Base-by-base conservation (phyloP, 768 basidiomycete species). In the Lepiota venenata region DNA sequence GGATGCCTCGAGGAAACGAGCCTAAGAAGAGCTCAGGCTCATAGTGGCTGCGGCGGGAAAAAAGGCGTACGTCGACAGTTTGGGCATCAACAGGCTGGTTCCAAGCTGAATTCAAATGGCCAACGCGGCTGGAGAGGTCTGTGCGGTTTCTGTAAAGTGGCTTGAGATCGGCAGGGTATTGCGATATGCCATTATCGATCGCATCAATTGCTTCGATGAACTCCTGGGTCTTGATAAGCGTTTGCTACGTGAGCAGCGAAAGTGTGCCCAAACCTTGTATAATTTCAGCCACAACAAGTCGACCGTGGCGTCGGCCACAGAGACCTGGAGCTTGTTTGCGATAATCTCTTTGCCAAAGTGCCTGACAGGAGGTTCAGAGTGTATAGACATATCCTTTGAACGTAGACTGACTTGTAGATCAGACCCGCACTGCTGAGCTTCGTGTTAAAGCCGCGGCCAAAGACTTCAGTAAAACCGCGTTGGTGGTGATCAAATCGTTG, bases 401-500 rank as follows among this genome's bases (percentile, higher is more conserved):
- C 18, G 12, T 25, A 25, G 10, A 71, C 83, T 54, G 62, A 92
- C 96, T 98, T 99, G 83, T 96, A 98, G 32, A 99, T 80, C 59
- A 99, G 73, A 12, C 96, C 96, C 1, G 96, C 96, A 14, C 89
- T 92, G 18, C 88, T 91, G 32, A 99, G 71, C 73, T 98, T 99
- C 52, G 93, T 98, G 18, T 71, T 72, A 65, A 90, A 93, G 9
- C 89, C 93, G 59, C 88, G 75, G 2, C 93, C 96, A 65, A 99
- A 97, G 21, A 90, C 81, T 65, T 96, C 90, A 5, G 75, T 76
- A 69, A 99, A 99, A 0, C 89, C 94, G 39, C 95, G 83, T 64
- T 99, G 96, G 65, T 99, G 96, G 66, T 99, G 96, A 69, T 99
- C 96, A 67, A 93, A 99, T 37, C 88, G 80, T 50, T 87, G 81